Evolutionary conservation across 176 grass and related monocot genomes (phyloP), one percentile per base, ranked within the genome.

Genomic region (Oryza punctata): DNA sequence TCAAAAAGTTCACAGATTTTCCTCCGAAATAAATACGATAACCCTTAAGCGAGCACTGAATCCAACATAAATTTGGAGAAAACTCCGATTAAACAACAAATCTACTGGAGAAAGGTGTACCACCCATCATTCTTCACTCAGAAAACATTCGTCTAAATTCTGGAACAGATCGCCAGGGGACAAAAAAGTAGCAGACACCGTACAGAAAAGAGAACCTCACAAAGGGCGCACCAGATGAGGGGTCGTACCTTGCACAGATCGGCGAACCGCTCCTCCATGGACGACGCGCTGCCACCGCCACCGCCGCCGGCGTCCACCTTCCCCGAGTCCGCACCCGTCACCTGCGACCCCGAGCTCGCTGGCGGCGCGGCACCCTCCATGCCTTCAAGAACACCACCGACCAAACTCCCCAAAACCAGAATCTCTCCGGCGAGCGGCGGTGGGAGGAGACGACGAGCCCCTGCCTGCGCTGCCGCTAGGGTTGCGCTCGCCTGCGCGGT

Each of bases 241-340:
- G 0, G 14, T 11, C 10, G 23, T 70, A 90, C 89, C 89, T 87
- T 84, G 84, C 89, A 90, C 13, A 87, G 63, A 65, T 69, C 80
- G 7, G 80, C 80, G 64, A 90, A 87, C 24, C 80, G 71, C 30
- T 63, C 80, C 80, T 87, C 89, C 76, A 79, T 65, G 64, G 80
- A 65, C 0, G 16, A 21, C 16, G 49, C 15, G 49, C 16, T 16
- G 23, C 73, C 12, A n/a, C 79, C 29, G 43, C 29, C 49, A 41
- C 74, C 13, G 28, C 40, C 49, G 66, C 43, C 26, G 7, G 54
- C 29, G 23, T 38, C 11, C 30, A 9, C 10, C n/a, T 49, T 68
- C 21, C 29, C 29, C 4, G 0, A 82, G 19, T 33, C 68, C 59
- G 14, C 41, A 0, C 13, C 83, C 5, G 73, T 69, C 67, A 40